These are phyloP conservation scores for Mycena galericulata DNA, from an alignment of 768 basidiomycete genomes.

Conservation along the genomic window DNA sequence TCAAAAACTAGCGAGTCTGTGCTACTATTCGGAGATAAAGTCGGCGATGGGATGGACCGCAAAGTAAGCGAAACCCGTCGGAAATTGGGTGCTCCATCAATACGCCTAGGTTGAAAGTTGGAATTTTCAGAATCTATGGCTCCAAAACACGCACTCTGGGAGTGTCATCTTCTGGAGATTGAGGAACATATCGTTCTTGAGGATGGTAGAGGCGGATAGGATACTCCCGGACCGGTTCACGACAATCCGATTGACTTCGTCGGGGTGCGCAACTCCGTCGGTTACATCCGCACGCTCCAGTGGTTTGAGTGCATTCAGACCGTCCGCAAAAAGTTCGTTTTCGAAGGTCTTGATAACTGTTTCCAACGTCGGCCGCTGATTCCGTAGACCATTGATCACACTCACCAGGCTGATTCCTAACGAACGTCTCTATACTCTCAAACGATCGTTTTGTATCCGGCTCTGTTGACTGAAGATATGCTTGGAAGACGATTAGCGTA, in stretches of 20 bases:
- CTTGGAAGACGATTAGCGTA: conserved; percentile 88
- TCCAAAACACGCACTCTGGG: conserved; percentile 74
- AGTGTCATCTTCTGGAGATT: conserved; percentile 97
- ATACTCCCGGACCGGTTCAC: conserved; percentile 87
- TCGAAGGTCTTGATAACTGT: conserved; percentile 95
- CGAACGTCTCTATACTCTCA: conserved; percentile 84
- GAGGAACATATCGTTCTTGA: conserved; percentile 96
- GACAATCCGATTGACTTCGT: conserved; percentile 92
- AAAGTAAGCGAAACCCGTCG: conserved; percentile 80
- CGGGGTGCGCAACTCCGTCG: conserved; percentile 83
- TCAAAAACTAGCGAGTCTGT: conserved; percentile 52
- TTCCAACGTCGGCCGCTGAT: background rate
- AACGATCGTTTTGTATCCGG: conserved; percentile 84
- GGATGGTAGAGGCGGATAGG: conserved; percentile 90
- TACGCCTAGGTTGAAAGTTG: conserved; percentile 63
- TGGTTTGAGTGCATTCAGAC: conserved; percentile 83
- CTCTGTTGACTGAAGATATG: conserved; percentile 84
- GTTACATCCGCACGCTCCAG: conserved; percentile 77
- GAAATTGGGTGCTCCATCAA: conserved; percentile 96
- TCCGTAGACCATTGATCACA: background rate
- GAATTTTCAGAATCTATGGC: background rate
- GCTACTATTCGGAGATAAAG: conserved; percentile 45
- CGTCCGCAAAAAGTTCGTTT: conserved; percentile 87
- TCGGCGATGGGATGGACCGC: conserved; percentile 43
- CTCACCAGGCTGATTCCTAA: conserved; percentile 86